phyloP scores from a whole-genome alignment of 163 green algal species.

The Botryococcus braunii region DNA sequence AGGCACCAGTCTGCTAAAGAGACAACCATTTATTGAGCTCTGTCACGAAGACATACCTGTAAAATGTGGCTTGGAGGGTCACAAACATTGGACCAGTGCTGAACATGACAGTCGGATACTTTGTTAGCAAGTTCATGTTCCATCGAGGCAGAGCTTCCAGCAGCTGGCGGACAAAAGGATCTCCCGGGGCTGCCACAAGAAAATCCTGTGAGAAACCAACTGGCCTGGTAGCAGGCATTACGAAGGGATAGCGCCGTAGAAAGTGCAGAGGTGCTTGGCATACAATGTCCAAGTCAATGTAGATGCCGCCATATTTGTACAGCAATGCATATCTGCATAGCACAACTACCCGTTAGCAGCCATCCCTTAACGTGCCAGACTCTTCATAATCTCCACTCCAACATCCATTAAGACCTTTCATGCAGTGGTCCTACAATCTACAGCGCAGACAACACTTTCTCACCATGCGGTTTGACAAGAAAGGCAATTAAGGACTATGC shows the following conservation, averaged over 20 bases:
- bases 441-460: neutral
- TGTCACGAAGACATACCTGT: neutral
- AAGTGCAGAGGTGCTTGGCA: conserved; percentile 30
- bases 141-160: conserved; percentile 20
- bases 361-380: neutral
- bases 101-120: conserved; percentile 66
- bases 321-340: conserved; percentile 32
- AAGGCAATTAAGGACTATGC: neutral
- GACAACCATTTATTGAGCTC: neutral
- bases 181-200: conserved; percentile 24
- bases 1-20: no score
- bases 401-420: neutral
- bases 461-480: neutral
- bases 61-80: conserved; percentile 26
- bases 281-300: conserved; percentile 52
- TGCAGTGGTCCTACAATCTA: neutral
- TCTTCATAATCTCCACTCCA: neutral
- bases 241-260: conserved; percentile 19
- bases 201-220: conserved; percentile 51
- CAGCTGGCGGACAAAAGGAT: conserved; percentile 25
- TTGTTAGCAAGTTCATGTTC: conserved; percentile 36
- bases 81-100: conserved; percentile 61
- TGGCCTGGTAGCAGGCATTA: conserved; percentile 43
- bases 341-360: neutral
- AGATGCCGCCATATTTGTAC: conserved; percentile 49